Conservation (phyloP, 306 rosid species). For the Oemleria cerasiformis region DNA sequence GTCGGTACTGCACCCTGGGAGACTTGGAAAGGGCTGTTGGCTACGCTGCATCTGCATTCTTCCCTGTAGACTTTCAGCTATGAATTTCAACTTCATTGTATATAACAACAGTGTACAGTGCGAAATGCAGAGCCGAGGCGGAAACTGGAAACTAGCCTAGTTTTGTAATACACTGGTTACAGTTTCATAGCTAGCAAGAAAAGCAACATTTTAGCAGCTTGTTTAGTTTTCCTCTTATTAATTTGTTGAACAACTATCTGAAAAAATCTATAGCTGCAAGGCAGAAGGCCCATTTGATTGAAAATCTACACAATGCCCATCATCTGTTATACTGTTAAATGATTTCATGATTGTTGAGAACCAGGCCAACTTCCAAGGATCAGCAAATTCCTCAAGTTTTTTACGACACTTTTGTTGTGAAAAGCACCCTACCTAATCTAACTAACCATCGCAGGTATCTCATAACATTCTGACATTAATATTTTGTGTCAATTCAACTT, state of each 20-base stretch:
- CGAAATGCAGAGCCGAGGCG: background rate
- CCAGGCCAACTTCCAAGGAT: background rate
- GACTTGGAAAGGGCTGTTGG: constrained; percentile 22
- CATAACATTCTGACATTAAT: background rate
- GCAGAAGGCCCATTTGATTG: background rate
- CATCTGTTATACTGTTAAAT: no score
- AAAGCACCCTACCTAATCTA: no score
- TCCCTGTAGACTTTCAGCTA: background rate
- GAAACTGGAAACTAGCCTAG: background rate
- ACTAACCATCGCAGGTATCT: background rate
- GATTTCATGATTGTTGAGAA: background rate
- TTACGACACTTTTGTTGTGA: background rate
- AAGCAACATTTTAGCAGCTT: background rate
- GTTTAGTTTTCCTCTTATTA: background rate
- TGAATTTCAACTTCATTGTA: background rate
- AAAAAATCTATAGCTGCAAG: background rate
- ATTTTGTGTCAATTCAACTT: background rate
- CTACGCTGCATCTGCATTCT: constrained; percentile 14
- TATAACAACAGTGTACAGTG: background rate
- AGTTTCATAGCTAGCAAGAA: background rate
- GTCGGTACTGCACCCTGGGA: constrained; percentile 14
- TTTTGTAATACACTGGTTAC: background rate
- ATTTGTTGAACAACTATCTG: background rate
- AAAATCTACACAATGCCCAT: background rate
- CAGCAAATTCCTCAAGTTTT: no score